A percentile compares a stretch with the other conserved stretches of the same genome.
phyloP scores from a whole-genome alignment of 495 filamentous ascomycete species.

The Hypoxylon trugodes region DNA sequence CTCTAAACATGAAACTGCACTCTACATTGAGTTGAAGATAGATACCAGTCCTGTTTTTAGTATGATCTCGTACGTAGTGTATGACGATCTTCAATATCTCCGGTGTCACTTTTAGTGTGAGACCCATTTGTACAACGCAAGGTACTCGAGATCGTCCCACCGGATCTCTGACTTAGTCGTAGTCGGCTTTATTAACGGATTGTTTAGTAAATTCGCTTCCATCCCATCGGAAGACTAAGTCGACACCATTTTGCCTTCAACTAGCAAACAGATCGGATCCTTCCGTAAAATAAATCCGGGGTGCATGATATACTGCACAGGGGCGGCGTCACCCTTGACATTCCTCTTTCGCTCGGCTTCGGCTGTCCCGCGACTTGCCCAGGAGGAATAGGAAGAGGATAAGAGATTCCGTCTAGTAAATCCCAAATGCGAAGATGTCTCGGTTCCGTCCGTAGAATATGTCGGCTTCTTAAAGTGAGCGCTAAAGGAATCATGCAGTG shows the following conservation, averaged over 20 bases:
- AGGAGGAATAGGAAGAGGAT: background rate
- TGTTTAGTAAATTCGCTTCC: constrained; percentile 1
- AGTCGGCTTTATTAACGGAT: background rate
- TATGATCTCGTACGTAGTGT: background rate
- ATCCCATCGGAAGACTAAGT: background rate
- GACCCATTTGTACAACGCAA: too few relatives aligned
- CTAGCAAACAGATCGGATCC: constrained; percentile 13
- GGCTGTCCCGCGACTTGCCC: background rate
- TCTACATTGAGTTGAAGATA: background rate
- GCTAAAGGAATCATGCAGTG: constrained; percentile 28
- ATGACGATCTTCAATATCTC: constrained; percentile 1
- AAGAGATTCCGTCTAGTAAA: background rate
- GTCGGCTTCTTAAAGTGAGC: constrained; percentile 1
- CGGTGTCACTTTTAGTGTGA: background rate
- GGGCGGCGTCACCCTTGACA: background rate
- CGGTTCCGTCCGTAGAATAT: constrained; percentile 1
- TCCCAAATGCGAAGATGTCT: background rate
- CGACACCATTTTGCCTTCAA: constrained; percentile 8
- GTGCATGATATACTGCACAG: constrained; percentile 25
- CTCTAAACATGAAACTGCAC: background rate
- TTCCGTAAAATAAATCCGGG: constrained; percentile 29
- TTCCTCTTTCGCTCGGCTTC: background rate
- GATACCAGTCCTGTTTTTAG: background rate
- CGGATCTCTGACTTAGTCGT: background rate
- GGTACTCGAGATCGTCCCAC: background rate